Base-by-base conservation (phyloP, 2,329 filamentous ascomycete genomes). In the Apiospora saccharicola region DNA sequence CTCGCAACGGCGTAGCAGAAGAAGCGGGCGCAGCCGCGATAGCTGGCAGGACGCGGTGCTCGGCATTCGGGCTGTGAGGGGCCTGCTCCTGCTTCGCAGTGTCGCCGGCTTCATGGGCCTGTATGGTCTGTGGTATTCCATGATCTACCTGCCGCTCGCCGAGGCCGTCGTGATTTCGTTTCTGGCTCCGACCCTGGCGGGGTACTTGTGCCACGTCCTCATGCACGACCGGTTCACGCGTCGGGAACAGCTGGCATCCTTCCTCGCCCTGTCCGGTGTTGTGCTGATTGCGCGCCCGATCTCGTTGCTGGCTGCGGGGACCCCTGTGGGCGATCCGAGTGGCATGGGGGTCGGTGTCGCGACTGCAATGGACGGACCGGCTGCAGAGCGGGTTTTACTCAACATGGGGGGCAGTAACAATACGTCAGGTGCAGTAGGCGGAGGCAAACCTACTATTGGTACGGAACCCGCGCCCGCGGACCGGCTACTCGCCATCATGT, bases 121-220 rank as follows among this genome's bases (percentile, higher is more conserved):
- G 4, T 95, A 92, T 80, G 93, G 93, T 47, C 89, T 96, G 83
- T 97, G 85, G 86, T 87, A 83, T 75, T 87, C 84, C 14, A 87
- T 87, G 72, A 88, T 93, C 79, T 97, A 97, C 77, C 88, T 98
- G 3, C 93, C 94, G 0, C 87, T 98, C 2, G 93, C 94, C 22
- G 95, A 98, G 80, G 94, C 95, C 2, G 96, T 94, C 0, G 95
- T 98, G 46, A 92, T 98, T 70, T 96, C 94, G 12, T 98, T 98
- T 79, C 87, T 98, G 7, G 90, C 93, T 0, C 95, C 95, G 0
- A 92, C 92, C 19, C 86, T 97, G 7, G 90, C 94, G 26, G 94
- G 93, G 72, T 94, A 95, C 83, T 88, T 93, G 24, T 97, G 94
- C 80, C 94, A 93, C 47, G 85, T 95, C 71, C 83, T 95, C 49